Conservation (phyloP, 192 early-diverging fungal species). For the Lobosporangium transversale region DNA sequence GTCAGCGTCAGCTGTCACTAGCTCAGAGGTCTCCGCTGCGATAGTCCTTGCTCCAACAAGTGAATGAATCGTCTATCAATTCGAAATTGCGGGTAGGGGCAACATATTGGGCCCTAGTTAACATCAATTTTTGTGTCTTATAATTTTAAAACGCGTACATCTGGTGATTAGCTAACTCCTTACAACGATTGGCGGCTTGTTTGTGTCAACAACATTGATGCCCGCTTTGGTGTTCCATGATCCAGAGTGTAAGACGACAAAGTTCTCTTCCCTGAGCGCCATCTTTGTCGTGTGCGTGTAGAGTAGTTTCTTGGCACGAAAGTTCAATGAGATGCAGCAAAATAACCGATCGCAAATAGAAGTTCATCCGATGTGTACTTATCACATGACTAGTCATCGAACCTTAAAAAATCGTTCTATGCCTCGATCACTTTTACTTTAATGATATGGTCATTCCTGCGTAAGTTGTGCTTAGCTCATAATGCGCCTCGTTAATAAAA, state of each 20-base stretch:
- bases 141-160: neutral
- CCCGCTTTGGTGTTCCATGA: conserved; percentile 81
- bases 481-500: too few relatives aligned
- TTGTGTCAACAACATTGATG: conserved; percentile 78
- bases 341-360: too few relatives aligned
- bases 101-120: neutral
- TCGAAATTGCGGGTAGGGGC: neutral
- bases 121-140: neutral
- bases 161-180: neutral
- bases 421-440: too few relatives aligned
- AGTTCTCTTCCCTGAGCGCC: conserved; percentile 77
- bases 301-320: too few relatives aligned
- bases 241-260: conserved; percentile 90
- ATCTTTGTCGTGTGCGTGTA: conserved; percentile 26
- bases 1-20: neutral
- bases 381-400: too few relatives aligned
- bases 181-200: conserved; percentile 74
- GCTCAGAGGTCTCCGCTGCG: conserved; percentile 15
- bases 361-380: too few relatives aligned
- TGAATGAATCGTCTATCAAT: conserved; percentile 34
- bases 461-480: too few relatives aligned
- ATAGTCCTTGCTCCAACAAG: conserved; percentile 32
- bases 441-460: too few relatives aligned
- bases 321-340: too few relatives aligned
- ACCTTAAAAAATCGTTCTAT: too few relatives aligned